Evolutionary conservation across 805 yeast species (phyloP), one percentile per base, ranked within the genome.

Genomic region (Wickerhamiella allomyrinae): DNA sequence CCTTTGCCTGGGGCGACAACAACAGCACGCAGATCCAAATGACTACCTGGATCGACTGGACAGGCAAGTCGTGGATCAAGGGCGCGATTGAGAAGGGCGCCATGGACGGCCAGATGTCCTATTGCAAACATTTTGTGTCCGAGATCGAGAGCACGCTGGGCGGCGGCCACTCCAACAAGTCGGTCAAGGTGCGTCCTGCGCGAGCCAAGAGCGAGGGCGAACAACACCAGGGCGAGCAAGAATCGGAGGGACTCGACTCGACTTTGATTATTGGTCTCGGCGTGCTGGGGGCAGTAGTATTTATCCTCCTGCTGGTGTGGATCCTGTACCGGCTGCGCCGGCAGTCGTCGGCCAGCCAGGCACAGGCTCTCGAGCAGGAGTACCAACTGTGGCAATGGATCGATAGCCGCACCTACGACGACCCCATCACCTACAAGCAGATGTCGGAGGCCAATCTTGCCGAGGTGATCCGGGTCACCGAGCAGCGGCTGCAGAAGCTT

Each of bases 31-130:
- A 67, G 38, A 51, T 91, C 60, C 81, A n/a, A 71, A 86, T n/a
- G 82, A 72, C 57, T 4, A 54, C 55, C 5, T 73, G 74, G 65
- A 71, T 89, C 33, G 79, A 81, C 37, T 91, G 98, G 98, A 74
- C 80, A 0, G 94, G 91, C 2, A 71, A 79, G 41, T 80, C 94
- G 46, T 91, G 96, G 96, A 74, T 91, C 54, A 87, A 85, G 57
- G 71, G 81, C 11, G 77, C 94, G 42, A 80, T 91, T 47, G 97
- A 91, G 56, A 79, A 77, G 48, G 87, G 87, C 43, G 78, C 94
- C 11, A 63, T 69, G 37, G 74, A 77, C 25, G 98, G 98, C 0
- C 96, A 86, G 58, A 65, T 69, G 37, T 69, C 73, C 5, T 77
- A 77, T 3, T 72, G 81, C 10, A 68, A 66, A 39, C 71, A 67